Base-by-base conservation (phyloP, 805 yeast species). In the Vanderwaltozyma yarrowii region DNA sequence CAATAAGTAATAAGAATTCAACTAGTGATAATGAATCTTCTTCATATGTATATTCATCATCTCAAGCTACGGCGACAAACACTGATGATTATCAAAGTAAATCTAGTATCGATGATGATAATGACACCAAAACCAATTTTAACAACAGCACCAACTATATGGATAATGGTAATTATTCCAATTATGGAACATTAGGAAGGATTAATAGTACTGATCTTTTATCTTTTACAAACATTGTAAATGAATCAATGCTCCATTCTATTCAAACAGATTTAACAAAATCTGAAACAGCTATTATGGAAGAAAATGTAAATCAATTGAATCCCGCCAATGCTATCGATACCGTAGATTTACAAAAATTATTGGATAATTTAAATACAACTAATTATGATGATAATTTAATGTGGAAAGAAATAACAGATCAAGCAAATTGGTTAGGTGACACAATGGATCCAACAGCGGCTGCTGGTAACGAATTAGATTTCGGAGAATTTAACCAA, bases 391-490 rank as follows among this genome's bases (percentile, higher is more conserved):
- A 60, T 3, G 80, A 74, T 45, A 56, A 63, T 35, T 60, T 82
- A 24, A 35, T 35, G 33, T 82, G 94, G 94, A 78, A 74, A 51
- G 88, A 81, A 45, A 78, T 82, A 39, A 76, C 87, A 0, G 73
- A 72, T 49, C 85, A 80, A 49, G 88, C 88, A 0, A 77, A 73
- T 46, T 82, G 94, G 94, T 58, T 82, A 39, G 71, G 71, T 40
- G 73, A 66, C 32, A 45, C 54, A 2, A 52, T 49, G 53, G 60
- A 56, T 28, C 57, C 58, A 12, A 41, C 58, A 3, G 52, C 46
- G 3, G 44, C 58, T 1, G 47, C 49, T 7, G 54, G 48, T 3
- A 51, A 46, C 12, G 59, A 54, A 35, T 37, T 43, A 14, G 49
- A 48, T 28, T 42, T 49, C 35, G 52, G 54, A 12, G 52, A 41